Evolutionary conservation across 2,329 filamentous ascomycete species (phyloP).

Genomic region (Hirsutella rhossiliensis): DNA sequence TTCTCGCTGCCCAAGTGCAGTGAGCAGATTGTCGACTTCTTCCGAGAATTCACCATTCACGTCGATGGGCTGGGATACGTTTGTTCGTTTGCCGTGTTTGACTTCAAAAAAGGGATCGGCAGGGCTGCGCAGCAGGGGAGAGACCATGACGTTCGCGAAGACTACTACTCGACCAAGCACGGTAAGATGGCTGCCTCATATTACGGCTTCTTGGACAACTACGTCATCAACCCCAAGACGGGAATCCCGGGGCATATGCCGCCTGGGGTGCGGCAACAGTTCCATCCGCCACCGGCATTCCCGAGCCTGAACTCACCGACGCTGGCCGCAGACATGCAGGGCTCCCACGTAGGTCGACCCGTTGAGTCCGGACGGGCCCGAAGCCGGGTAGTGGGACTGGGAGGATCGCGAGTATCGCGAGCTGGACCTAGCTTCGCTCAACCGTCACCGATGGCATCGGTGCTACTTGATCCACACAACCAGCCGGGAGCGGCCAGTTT

Average conservation of each 20-base stretch:
- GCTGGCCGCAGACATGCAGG: slow-evolving; percentile 41
- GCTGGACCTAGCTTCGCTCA: slow-evolving; percentile 30
- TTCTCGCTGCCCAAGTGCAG: slow-evolving; percentile 78
- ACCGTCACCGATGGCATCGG: slow-evolving; percentile 57
- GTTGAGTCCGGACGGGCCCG: slow-evolving; percentile 31
- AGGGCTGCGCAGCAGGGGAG: slow-evolving; percentile 25
- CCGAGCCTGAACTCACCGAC: slow-evolving; percentile 56
- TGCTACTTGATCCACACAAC: slow-evolving; percentile 64
- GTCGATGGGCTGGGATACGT: slow-evolving; percentile 94
- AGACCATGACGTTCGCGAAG: slow-evolving; percentile 61
- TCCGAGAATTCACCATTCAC: slow-evolving; percentile 93
- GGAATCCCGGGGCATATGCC: slow-evolving; percentile 50
- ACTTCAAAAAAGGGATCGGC: slow-evolving; percentile 73
- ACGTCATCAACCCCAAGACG: slow-evolving; percentile 61
- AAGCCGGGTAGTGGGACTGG: slow-evolving; percentile 24
- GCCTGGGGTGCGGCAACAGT: slow-evolving; percentile 39
- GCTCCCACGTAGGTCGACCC: slow-evolving; percentile 29
- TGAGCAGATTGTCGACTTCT: slow-evolving; percentile 93
- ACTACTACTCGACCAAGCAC: slow-evolving; percentile 91
- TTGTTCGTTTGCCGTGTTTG: slow-evolving; percentile 94
- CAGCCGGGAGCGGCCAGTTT: slow-evolving; percentile 43
- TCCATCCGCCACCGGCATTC: slow-evolving; percentile 66
- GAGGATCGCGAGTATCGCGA: slow-evolving; percentile 3
- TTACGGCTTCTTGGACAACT: slow-evolving; percentile 89
- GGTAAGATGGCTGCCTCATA: slow-evolving; percentile 98